Conservation (phyloP, 108 stramenopile genomes). For the Cyclotella cryptica region DNA sequence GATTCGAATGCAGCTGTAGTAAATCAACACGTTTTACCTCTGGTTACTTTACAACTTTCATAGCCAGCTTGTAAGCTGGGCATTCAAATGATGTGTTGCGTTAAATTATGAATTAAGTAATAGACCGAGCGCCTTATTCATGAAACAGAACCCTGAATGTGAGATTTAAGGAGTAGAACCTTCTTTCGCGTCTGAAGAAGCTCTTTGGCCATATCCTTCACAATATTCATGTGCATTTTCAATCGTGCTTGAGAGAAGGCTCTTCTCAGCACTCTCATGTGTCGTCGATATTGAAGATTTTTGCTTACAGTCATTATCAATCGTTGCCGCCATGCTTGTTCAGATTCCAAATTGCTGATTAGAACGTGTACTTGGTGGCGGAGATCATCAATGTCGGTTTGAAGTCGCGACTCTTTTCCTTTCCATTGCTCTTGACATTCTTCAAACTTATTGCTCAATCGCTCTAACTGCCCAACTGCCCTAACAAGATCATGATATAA, state of each 20-base stretch:
- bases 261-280: slow-evolving; percentile 12
- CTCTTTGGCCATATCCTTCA: slow-evolving; percentile 48
- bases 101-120: neutral
- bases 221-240: slow-evolving; percentile 39
- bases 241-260: slow-evolving; percentile 43
- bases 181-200: slow-evolving; percentile 38
- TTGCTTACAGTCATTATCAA: slow-evolving; percentile 13
- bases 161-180: slow-evolving; percentile 45
- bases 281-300: slow-evolving; percentile 27
- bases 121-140: neutral
- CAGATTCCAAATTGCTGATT: slow-evolving; percentile 7
- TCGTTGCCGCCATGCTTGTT: slow-evolving; percentile 36
- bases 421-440: slow-evolving; percentile 39
- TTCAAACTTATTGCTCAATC: slow-evolving; percentile 32
- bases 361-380: slow-evolving; percentile 22
- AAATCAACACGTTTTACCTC: too few species aligned
- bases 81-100: too few species aligned
- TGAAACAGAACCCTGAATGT: slow-evolving; percentile 11
- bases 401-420: slow-evolving; percentile 22
- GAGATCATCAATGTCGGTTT: slow-evolving; percentile 35
- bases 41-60: too few species aligned
- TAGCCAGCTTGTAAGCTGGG: too few species aligned
- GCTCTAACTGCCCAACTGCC: slow-evolving; percentile 41
- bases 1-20: too few species aligned
- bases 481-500: slow-evolving; percentile 40